phyloP scores from a whole-genome alignment of 2,329 filamentous ascomycete species.

The Trichophyton benhamiae region DNA sequence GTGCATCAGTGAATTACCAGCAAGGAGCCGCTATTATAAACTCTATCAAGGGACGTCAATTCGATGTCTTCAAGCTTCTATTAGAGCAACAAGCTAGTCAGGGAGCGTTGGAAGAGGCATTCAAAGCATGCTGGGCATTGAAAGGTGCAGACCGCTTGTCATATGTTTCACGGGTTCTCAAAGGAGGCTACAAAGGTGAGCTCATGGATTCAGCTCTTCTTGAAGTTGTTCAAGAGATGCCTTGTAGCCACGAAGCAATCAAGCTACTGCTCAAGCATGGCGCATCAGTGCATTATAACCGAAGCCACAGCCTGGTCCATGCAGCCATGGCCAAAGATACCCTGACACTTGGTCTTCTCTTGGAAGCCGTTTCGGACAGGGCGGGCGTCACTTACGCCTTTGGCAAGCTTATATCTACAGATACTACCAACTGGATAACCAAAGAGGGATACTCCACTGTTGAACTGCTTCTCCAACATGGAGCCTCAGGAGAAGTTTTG shows the following conservation, averaged over 20 bases:
- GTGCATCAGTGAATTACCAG: slow-evolving; percentile 13
- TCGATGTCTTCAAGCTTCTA: slow-evolving; percentile 12
- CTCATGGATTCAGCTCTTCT: slow-evolving; percentile 12
- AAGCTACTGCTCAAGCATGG: slow-evolving; percentile 41
- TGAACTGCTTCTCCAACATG: slow-evolving; percentile 34
- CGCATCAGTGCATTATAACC: slow-evolving; percentile 44
- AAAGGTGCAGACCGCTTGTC: slow-evolving; percentile 3
- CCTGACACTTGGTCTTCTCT: slow-evolving; percentile 10
- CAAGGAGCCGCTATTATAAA: slow-evolving; percentile 10
- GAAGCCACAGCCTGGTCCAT: slow-evolving; percentile 39
- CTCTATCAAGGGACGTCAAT: slow-evolving; percentile 10
- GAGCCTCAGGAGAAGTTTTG: slow-evolving; percentile 27
- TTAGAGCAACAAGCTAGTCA: slow-evolving; percentile 8
- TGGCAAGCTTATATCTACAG: slow-evolving; percentile 8
- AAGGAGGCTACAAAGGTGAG: slow-evolving; percentile 11
- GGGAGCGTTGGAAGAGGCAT: slow-evolving; percentile 11
- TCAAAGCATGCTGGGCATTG: slow-evolving; percentile 7
- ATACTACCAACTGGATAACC: slow-evolving; percentile 33
- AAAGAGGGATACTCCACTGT: slow-evolving; percentile 39
- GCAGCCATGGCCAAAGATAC: slow-evolving; percentile 13
- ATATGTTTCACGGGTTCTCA: slow-evolving; percentile 17
- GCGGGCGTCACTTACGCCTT: slow-evolving; percentile 12
- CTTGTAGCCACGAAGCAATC: slow-evolving; percentile 27
- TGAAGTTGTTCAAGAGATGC: slow-evolving; percentile 12
- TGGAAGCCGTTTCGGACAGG: slow-evolving; percentile 9